Conservation (phyloP, 78 protist species). For the Dictyostelium brefeldianum region DNA sequence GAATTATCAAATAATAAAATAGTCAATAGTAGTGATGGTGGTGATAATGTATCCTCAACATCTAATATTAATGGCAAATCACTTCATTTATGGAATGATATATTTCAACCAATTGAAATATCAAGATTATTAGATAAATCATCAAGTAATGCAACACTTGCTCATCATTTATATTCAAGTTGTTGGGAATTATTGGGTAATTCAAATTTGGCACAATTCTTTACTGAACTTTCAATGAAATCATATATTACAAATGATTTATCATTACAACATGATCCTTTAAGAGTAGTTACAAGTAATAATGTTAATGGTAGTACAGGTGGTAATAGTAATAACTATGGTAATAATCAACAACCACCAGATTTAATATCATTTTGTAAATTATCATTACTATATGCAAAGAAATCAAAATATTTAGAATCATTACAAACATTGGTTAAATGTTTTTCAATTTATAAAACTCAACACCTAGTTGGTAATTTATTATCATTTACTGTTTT, state of each 20-base stretch:
- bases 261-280: conserved; percentile 19
- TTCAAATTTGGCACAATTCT: conserved; percentile 15
- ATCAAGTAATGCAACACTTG: background rate
- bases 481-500: conserved; percentile 11
- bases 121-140: background rate
- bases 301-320: background rate
- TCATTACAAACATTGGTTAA: background rate
- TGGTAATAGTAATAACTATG: background rate
- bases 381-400: conserved; percentile 18
- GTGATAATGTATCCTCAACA: background rate
- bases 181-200: conserved; percentile 68
- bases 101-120: conserved; percentile 41
- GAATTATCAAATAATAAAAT: conserved; percentile 18
- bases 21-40: background rate
- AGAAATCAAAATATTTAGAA: conserved; percentile 28
- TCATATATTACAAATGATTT: background rate
- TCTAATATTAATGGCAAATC: background rate
- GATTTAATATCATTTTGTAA: conserved; percentile 27
- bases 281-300: background rate
- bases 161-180: conserved; percentile 8
- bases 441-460: background rate
- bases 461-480: conserved; percentile 9
- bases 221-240: conserved; percentile 30
- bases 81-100: conserved; percentile 32
- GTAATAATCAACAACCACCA: background rate